Evolutionary conservation across 441 rosid species (phyloP), one percentile per base, ranked within the genome.

Genomic region (Cnidoscolus chayamansa): DNA sequence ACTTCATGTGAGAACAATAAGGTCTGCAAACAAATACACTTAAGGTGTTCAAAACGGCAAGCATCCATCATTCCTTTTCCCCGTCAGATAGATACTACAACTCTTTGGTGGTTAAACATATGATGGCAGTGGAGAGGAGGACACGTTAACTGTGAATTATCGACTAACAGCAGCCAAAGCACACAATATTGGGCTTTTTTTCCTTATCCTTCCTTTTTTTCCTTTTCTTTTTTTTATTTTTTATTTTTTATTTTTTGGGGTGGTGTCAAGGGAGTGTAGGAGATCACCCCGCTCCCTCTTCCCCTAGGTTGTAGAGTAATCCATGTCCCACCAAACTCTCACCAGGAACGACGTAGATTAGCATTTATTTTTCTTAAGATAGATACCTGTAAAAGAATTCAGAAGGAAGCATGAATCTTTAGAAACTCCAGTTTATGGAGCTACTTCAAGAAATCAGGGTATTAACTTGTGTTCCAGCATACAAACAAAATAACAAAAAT

Each of bases 21-120:
- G 7, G 13, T 13, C 59, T 15, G 16, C 31, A 12, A 20, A 51
- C 16, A 51, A 45, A 10, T 31, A 45, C 25, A 25, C 25, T 25
- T 25, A 25, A 25, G 25, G 25, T 25, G 25, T 25, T 25, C 25
- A 25, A 25, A 25, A 25, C 25, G 25, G 25, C 25, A 25, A 25
- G 25, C 25, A 25, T 25, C 25, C 25, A 25, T 25, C 25, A 25
- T 25, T 25, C 25, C n/a, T n/a, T 54, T 5, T 63, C 3, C 13
- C 7, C 54, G 32, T 32, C 12, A 13, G 49, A 25, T 51, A 58
- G 15, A 32, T 55, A 67, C 31, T 5, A 40, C 47, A 15, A 49
- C 31, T 40, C 58, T 11, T 54, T 4, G 25, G 43, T 17, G 48
- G 32, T 35, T 19, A 67, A 68, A 68, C 72, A 68, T 16, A n/a